Percentiles rank a stretch among this genome's conserved stretches.
phyloP scores from a whole-genome alignment of 2,329 filamentous ascomycete genomes.

The Cryphonectria japonica region DNA sequence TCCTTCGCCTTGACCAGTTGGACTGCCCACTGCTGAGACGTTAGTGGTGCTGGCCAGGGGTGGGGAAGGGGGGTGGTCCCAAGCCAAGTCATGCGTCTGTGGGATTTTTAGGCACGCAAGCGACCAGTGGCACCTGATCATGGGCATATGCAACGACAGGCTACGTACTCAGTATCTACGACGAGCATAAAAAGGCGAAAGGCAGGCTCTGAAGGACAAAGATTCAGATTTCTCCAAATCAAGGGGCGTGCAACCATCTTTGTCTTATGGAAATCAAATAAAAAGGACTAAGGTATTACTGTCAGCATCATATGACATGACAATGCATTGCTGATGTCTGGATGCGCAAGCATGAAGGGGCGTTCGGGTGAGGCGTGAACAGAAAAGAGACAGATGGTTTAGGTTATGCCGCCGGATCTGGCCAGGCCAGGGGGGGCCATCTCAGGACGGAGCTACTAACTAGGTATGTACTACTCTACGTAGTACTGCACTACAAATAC shows the following conservation, averaged over 20 bases:
- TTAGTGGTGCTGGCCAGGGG: neutral
- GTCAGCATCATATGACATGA: constrained; percentile 1
- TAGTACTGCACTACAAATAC: neutral
- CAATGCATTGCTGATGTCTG: neutral
- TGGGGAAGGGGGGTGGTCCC: too few species aligned
- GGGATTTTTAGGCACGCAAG: neutral
- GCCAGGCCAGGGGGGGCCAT: neutral
- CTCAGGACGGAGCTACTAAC: neutral
- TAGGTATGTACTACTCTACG: neutral
- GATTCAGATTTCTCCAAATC: neutral
- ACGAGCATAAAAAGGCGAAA: neutral
- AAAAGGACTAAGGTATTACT: neutral
- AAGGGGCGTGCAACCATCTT: neutral
- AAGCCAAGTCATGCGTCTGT: neutral
- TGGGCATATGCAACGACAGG: neutral
- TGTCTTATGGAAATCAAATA: too few species aligned
- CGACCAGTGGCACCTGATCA: neutral
- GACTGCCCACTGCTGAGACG: neutral
- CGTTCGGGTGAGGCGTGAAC: neutral
- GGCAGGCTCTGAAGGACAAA: neutral
- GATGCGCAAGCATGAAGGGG: neutral
- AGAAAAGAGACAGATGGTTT: neutral
- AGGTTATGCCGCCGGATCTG: constrained; percentile 1
- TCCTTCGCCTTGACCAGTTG: neutral
- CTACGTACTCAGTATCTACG: neutral